A percentile compares a stretch with the other conserved stretches of the same genome.
These are phyloP conservation scores for Fusarium humuli DNA, from an alignment of 2,329 filamentous ascomycete species.

Conservation along the genomic window DNA sequence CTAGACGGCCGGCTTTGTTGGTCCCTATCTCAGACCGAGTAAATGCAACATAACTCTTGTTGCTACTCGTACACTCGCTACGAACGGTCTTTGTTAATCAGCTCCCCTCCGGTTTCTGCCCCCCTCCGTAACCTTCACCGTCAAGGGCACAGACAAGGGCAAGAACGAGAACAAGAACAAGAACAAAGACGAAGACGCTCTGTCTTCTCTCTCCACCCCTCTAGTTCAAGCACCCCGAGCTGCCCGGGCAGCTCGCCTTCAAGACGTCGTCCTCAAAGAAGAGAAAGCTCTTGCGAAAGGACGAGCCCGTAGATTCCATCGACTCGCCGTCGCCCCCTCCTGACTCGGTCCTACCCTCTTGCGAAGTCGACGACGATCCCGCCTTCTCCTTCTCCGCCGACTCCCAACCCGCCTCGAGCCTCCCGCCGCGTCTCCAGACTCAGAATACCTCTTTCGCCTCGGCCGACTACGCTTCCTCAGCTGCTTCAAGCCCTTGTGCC, in stretches of 20 bases:
- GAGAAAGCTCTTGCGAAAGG: constrained; percentile 71
- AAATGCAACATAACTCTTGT: constrained; percentile 35
- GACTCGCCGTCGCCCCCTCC: constrained; percentile 54
- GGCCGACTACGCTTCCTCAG: constrained; percentile 65
- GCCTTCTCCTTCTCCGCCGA: constrained; percentile 64
- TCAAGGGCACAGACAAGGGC: constrained; percentile 8
- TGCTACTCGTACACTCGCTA: constrained; percentile 33
- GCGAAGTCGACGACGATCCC: constrained; percentile 63
- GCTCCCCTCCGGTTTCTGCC: constrained; percentile 8
- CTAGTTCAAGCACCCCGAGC: constrained; percentile 56
- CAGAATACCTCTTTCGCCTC: constrained; percentile 56
- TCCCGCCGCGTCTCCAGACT: constrained; percentile 65
- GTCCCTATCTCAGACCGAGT: constrained; percentile 25
- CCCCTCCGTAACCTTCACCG: constrained; percentile 6
- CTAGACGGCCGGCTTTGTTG: constrained; percentile 23
- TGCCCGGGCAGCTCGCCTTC: constrained; percentile 74
- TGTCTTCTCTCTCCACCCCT: constrained; percentile 31
- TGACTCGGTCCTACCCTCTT: constrained; percentile 64
- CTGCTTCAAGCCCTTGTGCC: constrained; percentile 68
- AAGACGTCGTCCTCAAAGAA: constrained; percentile 81
- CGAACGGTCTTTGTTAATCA: constrained; percentile 14
- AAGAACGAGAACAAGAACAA: constrained; percentile 8
- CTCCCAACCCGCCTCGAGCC: constrained; percentile 61
- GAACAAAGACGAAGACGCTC: constrained; percentile 16
- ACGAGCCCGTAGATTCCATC: constrained; percentile 53